Conservation (phyloP, 2,329 filamentous ascomycete genomes). For the Fusarium sp. region DNA sequence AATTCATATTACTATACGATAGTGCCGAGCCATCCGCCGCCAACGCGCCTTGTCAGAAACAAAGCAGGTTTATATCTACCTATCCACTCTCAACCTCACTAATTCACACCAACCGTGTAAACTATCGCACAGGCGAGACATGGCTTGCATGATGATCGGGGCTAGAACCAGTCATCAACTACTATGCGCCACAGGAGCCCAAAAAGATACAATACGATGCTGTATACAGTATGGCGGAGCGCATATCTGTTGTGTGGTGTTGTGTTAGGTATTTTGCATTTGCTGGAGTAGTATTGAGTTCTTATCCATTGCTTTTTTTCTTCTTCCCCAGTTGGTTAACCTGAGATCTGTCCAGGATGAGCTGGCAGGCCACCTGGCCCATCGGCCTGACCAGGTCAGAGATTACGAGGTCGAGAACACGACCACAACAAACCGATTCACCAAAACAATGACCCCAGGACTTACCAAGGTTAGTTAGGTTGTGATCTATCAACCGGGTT, state of each 20-base stretch:
- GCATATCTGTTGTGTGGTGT: neutral
- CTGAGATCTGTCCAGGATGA: constrained; percentile 36
- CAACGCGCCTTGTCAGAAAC: constrained; percentile 1
- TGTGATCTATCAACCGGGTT: constrained; percentile 13
- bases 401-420: constrained; percentile 32
- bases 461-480: constrained; percentile 5
- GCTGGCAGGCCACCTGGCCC: constrained; percentile 12
- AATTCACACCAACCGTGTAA: constrained; percentile 2
- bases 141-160: constrained; percentile 38
- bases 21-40: constrained; percentile 27
- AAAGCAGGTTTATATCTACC: constrained; percentile 13
- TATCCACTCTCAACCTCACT: neutral
- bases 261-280: constrained; percentile 2
- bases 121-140: constrained; percentile 33
- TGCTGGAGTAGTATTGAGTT: constrained; percentile 4
- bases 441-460: constrained; percentile 3
- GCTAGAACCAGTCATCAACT: constrained; percentile 22
- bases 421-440: constrained; percentile 23
- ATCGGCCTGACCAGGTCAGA: constrained; percentile 16
- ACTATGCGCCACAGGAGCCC: constrained; percentile 28
- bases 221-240: constrained; percentile 17
- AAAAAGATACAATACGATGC: constrained; percentile 2
- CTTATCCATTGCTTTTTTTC: neutral
- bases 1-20: constrained; percentile 6
- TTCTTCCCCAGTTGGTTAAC: constrained; percentile 30